Conservation (phyloP, 1,284 basidiomycete species). For the Mycena citricolor region DNA sequence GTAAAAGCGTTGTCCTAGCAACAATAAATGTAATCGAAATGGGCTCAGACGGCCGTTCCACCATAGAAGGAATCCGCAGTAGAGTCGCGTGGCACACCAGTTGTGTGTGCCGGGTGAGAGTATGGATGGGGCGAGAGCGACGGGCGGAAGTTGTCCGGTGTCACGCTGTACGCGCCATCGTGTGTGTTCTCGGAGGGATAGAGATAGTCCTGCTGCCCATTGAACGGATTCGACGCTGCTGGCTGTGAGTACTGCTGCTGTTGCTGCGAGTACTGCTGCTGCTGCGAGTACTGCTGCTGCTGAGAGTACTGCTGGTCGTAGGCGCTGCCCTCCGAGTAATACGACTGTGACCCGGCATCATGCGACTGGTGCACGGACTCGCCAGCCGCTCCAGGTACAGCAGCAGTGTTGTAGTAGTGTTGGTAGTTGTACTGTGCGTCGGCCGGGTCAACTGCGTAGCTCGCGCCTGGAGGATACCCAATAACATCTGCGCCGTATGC, state of each 20-base stretch:
- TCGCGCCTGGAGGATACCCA: slow-evolving; percentile 17
- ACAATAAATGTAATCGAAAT: too few relatives aligned
- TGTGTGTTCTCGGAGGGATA: not conserved
- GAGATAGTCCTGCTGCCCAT: not conserved
- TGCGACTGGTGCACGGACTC: too few relatives aligned
- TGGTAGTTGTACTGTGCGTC: slow-evolving; percentile 16
- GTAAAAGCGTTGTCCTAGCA: too few relatives aligned
- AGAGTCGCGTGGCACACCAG: slow-evolving; percentile 5
- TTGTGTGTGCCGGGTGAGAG: slow-evolving; percentile 15
- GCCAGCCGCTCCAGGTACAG: too few relatives aligned
- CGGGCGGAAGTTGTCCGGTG: slow-evolving; percentile 7
- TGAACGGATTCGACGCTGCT: too few relatives aligned
- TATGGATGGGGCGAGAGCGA: slow-evolving; percentile 20
- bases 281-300: too few relatives aligned
- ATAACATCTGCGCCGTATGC: too few relatives aligned
- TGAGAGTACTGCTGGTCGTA: too few relatives aligned
- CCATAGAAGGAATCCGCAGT: slow-evolving; percentile 24
- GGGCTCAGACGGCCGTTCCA: slow-evolving; percentile 15
- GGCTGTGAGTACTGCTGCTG: too few relatives aligned
- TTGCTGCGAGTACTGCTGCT: too few relatives aligned
- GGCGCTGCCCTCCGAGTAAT: too few relatives aligned
- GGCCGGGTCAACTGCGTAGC: slow-evolving; percentile 5
- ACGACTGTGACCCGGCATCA: too few relatives aligned
- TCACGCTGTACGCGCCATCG: slow-evolving; percentile 7
- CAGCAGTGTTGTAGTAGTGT: slow-evolving; percentile 5